Percentiles rank a stretch among this genome's conserved stretches.
Conservation (phyloP, 2,329 filamentous ascomycete species). For the Aureobasidium sp. region DNA sequence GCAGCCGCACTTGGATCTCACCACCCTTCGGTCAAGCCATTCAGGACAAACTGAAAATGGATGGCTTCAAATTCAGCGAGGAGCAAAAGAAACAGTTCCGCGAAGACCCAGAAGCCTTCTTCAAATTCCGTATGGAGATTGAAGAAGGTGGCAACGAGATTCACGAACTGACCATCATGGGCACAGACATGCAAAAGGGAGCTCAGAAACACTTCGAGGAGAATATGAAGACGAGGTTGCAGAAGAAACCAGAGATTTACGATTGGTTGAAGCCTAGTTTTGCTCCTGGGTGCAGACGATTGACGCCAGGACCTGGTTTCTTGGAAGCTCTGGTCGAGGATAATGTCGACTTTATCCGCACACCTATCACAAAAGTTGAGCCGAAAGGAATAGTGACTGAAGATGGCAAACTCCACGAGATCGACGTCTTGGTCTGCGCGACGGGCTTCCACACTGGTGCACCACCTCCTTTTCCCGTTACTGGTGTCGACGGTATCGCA, state of each 20-base stretch:
- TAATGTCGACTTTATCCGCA: constrained; percentile 41
- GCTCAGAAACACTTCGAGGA: constrained; percentile 34
- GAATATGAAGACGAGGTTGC: constrained; percentile 36
- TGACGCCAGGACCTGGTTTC: constrained; percentile 47
- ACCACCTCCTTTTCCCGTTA: constrained; percentile 34
- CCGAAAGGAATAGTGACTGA: constrained; percentile 33
- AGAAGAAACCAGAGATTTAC: constrained; percentile 34
- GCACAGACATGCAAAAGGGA: constrained; percentile 32
- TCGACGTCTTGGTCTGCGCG: constrained; percentile 37
- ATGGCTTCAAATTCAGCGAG: constrained; percentile 22
- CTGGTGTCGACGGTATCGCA: constrained; percentile 26
- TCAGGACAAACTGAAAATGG: constrained; percentile 29
- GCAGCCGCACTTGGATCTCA: constrained; percentile 46
- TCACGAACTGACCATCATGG: constrained; percentile 26
- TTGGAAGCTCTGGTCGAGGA: constrained; percentile 42
- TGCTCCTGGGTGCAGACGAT: constrained; percentile 41
- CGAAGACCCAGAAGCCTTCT: constrained; percentile 35
- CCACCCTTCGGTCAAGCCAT: constrained; percentile 30
- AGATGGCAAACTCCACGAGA: constrained; percentile 33
- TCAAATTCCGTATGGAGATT: constrained; percentile 37
- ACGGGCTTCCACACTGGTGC: constrained; percentile 35
- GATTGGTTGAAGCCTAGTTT: constrained; percentile 37
- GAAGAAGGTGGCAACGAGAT: constrained; percentile 27
- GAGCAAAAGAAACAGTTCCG: constrained; percentile 28
- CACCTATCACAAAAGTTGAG: constrained; percentile 34